These are phyloP conservation scores for Theobroma grandiflorum DNA, from an alignment of 441 rosid genomes.

Conservation along the genomic window DNA sequence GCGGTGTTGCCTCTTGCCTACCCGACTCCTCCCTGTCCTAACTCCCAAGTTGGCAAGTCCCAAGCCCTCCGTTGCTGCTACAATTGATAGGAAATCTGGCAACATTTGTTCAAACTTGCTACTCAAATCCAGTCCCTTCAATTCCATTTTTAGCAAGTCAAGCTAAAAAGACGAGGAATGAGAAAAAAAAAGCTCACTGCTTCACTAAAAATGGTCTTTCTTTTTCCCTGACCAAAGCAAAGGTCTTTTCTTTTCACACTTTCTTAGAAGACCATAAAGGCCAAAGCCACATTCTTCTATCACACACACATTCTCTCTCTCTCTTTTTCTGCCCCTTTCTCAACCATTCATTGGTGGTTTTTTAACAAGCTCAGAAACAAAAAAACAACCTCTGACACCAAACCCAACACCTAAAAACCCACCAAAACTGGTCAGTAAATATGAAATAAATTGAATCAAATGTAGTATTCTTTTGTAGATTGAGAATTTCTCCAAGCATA, in stretches of 20 bases:
- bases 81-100: no score
- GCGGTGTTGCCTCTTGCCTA: no score
- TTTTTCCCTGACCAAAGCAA: not conserved
- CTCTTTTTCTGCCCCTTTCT: not conserved
- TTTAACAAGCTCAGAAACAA: not conserved
- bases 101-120: not conserved
- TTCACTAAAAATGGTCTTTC: not conserved
- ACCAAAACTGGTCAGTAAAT: slow-evolving; percentile 17
- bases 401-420: slow-evolving; percentile 5
- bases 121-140: not conserved
- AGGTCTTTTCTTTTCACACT: not conserved
- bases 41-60: no score
- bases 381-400: not conserved
- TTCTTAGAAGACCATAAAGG: not conserved
- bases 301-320: not conserved
- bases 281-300: not conserved
- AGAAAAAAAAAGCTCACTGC: not conserved
- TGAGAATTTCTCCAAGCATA: no score
- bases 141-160: not conserved
- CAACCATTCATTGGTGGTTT: slow-evolving; percentile 35
- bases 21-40: no score
- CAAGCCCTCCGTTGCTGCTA: no score
- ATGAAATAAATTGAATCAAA: slow-evolving; percentile 3
- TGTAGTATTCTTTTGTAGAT: no score
- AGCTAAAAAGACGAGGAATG: not conserved